Base-by-base conservation (phyloP, 108 stramenopile genomes). In the Skeletonema grethae region DNA sequence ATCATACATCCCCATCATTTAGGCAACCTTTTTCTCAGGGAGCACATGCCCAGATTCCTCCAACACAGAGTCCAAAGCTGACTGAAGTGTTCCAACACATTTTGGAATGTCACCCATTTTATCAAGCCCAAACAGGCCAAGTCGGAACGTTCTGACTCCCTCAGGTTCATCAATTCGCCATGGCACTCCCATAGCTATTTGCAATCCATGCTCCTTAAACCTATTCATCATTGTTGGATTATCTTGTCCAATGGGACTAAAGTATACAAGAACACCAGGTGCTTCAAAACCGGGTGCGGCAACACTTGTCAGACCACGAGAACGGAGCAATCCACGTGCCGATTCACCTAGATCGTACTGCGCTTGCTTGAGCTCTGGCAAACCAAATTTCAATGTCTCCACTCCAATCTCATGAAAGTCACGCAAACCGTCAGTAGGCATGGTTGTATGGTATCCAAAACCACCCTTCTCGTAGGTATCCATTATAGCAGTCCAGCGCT, bases 101-200 rank as follows among this genome's bases (percentile, higher is more conserved):
- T 76, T 70, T 16, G 80, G 85, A 68, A 91, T 86, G 62, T 97
- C 76, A 2, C 87, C 89, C 67, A 97, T 84, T 72, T 97, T 97
- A 66, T 97, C 96, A 48, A 97, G 63, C 25, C 96, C 96, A 84
- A 97, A 97, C 56, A 97, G 64, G 31, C 96, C 96, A 31, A 97
- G 85, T 24, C 96, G 86, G 75, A 97, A 97, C 0, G 96, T 95
- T 61, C 91, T 92, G 65, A 94, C 61, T 4, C 90, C 88, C 28
- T 88, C 89, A 8, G 94, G 94, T 70, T 97, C 96, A 69, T 95
- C 95, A 71, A 95, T 91, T 31, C 84, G 77, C 94, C 95, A 95
- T 65, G 96, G 94, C 13, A 97, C 96, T 12, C 96, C 96, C 87
- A 91, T 92, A n/a, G 96, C 96, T 76, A 97, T 95, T 76, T 97